Evolutionary conservation across 1,139 yeast species (phyloP).

Genomic region (Debaryomyces psychrophilus): DNA sequence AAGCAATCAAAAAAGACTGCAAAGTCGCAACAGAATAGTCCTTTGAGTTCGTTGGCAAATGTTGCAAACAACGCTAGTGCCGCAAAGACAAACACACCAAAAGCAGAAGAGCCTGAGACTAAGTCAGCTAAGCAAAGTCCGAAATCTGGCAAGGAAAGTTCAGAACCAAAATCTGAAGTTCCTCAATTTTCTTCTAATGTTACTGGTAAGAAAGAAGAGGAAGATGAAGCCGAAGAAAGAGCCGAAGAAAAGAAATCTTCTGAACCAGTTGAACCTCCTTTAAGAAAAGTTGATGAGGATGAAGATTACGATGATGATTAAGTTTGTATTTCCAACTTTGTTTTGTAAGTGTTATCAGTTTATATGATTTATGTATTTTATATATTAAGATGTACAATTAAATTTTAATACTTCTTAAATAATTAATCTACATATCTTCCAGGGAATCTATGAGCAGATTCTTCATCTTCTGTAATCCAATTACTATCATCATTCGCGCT

Average conservation of each 20-base stretch:
- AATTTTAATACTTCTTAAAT: neutral
- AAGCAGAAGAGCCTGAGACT: constrained; percentile 1
- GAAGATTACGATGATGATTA: constrained; percentile 80
- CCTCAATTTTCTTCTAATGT: constrained; percentile 30
- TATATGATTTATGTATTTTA: constrained; percentile 8
- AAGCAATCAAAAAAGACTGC: constrained; percentile 17
- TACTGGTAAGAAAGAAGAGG: constrained; percentile 41
- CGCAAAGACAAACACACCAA: neutral
- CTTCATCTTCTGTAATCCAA: constrained; percentile 6
- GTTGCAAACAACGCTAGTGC: constrained; percentile 11
- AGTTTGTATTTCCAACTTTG: neutral
- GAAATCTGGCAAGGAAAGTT: constrained; percentile 19
- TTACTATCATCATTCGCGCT: constrained; percentile 1
- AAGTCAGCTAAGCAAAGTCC: neutral
- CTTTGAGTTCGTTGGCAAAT: constrained; percentile 20
- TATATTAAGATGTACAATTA: neutral
- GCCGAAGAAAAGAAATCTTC: constrained; percentile 29
- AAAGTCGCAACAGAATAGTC: constrained; percentile 23
- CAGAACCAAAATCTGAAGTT: constrained; percentile 12
- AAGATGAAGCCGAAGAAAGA: constrained; percentile 43
- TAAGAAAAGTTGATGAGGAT: constrained; percentile 79
- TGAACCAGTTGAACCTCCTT: constrained; percentile 61
- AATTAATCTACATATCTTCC: constrained; percentile 7
- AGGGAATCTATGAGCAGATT: constrained; percentile 1
- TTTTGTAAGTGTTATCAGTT: neutral